Evolutionary conservation across 352 stramenopile genomes (phyloP).

Genomic region (Blastocystis sp.): DNA sequence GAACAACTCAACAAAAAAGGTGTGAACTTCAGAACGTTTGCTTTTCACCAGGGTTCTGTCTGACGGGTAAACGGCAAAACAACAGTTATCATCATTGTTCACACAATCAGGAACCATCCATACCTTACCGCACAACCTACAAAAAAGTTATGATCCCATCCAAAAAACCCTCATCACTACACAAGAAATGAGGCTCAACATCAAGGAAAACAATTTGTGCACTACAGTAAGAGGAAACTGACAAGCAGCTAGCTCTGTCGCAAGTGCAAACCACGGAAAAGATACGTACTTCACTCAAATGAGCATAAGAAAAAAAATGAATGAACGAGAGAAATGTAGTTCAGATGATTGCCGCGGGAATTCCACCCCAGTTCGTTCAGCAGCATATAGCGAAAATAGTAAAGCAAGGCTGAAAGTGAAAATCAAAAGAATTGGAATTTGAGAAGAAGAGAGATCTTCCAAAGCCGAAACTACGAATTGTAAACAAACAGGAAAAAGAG

Average conservation of each 20-base stretch:
- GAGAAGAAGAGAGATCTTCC: too few relatives aligned
- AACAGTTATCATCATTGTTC: slow-evolving; percentile 11
- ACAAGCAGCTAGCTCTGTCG: slow-evolving; percentile 8
- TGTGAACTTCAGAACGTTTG: slow-evolving; percentile 16
- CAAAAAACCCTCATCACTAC: slow-evolving; percentile 37
- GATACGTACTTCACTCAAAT: neutral
- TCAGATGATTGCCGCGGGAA: neutral
- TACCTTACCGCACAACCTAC: neutral
- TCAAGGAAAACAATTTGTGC: slow-evolving; percentile 54
- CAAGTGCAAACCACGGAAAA: neutral
- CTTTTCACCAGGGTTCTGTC: slow-evolving; percentile 7
- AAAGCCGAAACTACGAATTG: too few relatives aligned
- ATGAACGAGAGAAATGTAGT: neutral
- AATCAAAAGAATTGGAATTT: too few relatives aligned
- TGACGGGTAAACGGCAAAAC: slow-evolving; percentile 21
- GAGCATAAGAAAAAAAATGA: neutral
- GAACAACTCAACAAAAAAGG: neutral
- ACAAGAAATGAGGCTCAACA: slow-evolving; percentile 49
- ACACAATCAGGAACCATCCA: neutral
- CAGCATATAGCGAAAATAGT: too few relatives aligned
- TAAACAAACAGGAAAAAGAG: neutral
- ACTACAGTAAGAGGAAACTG: slow-evolving; percentile 51
- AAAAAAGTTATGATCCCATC: slow-evolving; percentile 28
- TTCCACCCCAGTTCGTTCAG: neutral
- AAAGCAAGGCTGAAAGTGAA: too few relatives aligned